Evolutionary conservation across 805 yeast genomes (phyloP).

Genomic region (Schizosaccharomyces japonicus): DNA sequence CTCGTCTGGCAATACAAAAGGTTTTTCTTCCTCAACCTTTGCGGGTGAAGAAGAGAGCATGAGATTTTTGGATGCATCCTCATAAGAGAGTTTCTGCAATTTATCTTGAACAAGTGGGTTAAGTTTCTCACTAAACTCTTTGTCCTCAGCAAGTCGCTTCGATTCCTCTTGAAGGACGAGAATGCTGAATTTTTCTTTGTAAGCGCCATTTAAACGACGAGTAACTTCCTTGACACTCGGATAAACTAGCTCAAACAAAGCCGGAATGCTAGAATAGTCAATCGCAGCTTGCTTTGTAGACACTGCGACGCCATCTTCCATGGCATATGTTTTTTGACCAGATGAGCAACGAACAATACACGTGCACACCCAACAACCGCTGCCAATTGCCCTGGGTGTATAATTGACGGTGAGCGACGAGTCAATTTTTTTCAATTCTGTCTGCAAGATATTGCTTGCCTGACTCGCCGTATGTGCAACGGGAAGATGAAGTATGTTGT

Average conservation of each 20-base stretch:
- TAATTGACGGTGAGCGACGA: neutral
- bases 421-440: neutral
- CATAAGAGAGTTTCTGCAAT: no score
- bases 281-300: neutral
- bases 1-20: no score
- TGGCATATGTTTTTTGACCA: neutral
- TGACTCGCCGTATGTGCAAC: neutral
- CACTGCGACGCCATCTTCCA: neutral
- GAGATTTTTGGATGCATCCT: no score
- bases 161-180: neutral
- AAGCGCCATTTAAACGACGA: neutral
- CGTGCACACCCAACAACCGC: neutral
- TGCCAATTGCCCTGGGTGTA: neutral
- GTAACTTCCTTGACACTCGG: neutral
- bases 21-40: no score
- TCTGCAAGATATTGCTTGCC: neutral
- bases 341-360: neutral
- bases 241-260: neutral
- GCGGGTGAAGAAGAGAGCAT: no score
- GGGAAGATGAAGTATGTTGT: neutral
- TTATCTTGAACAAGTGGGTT: no score
- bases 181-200: neutral
- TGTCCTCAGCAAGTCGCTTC: neutral
- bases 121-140: neutral
- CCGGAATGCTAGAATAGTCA: neutral